These are phyloP conservation scores for Cordyceps militaris DNA, from an alignment of 2,329 filamentous ascomycete genomes.

Conservation along the genomic window DNA sequence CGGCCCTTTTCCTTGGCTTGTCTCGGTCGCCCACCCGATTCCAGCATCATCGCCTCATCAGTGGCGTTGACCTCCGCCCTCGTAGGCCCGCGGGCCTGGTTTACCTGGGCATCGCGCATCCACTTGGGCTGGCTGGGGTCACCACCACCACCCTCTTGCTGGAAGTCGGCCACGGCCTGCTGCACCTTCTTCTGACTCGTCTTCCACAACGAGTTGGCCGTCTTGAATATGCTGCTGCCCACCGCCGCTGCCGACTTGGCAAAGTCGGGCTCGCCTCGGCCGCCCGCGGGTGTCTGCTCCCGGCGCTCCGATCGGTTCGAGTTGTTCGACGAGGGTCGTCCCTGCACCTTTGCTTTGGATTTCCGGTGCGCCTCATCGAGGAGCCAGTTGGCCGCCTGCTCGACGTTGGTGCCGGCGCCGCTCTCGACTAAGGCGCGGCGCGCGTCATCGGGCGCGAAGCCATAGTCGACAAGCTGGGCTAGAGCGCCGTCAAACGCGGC, in stretches of 20 bases:
- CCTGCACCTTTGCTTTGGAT: conserved; percentile 63
- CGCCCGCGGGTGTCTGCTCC: conserved; percentile 16
- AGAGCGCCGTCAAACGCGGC: conserved; percentile 65
- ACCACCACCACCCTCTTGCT: conserved; percentile 46
- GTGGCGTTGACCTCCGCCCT: conserved; percentile 39
- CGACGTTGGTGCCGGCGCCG: conserved; percentile 70
- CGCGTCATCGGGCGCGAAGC: conserved; percentile 82
- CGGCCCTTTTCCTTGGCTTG: conserved; percentile 19
- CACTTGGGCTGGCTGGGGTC: conserved; percentile 84
- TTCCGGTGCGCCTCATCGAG: conserved; percentile 86
- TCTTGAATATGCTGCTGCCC: conserved; percentile 80
- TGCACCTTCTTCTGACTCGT: conserved; percentile 87
- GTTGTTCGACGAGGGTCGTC: conserved; percentile 40
- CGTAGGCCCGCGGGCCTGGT: conserved; percentile 17
- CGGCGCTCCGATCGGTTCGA: conserved; percentile 17
- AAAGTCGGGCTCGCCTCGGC: conserved; percentile 64
- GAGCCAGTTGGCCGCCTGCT: conserved; percentile 81
- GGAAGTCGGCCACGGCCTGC: conserved; percentile 83
- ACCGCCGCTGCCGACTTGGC: conserved; percentile 75
- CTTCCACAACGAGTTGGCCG: conserved; percentile 93
- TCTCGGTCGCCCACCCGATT: conserved; percentile 55
- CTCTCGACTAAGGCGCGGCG: conserved; percentile 72
- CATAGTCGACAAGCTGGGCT: conserved; percentile 89
- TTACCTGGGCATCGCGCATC: conserved; percentile 71
- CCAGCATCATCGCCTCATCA: conserved; percentile 74